Conservation (phyloP, 495 filamentous ascomycete species). For the Hypoxylon lienhwacheense region DNA sequence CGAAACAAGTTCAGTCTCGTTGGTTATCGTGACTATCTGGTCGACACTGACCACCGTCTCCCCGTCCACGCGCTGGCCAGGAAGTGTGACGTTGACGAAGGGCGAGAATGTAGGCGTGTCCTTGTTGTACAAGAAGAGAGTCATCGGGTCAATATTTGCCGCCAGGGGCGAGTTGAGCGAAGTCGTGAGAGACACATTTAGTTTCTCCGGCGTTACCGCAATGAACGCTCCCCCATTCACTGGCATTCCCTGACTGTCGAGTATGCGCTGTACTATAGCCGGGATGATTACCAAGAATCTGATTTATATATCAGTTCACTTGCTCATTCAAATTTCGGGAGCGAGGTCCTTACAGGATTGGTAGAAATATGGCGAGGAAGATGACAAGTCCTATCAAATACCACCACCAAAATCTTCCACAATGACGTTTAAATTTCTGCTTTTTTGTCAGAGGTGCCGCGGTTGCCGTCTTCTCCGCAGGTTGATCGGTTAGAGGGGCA, state of each 20-base stretch:
- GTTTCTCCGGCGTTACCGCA: slow-evolving; percentile 37
- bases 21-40: slow-evolving; percentile 43
- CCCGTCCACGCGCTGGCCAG: slow-evolving; percentile 39
- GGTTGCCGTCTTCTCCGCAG: slow-evolving; percentile 35
- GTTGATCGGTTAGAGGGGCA: slow-evolving; percentile 29
- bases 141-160: slow-evolving; percentile 41
- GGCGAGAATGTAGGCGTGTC: slow-evolving; percentile 38
- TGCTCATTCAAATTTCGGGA: background rate
- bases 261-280: slow-evolving; percentile 48
- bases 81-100: slow-evolving; percentile 43
- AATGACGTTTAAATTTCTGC: slow-evolving; percentile 41
- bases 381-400: slow-evolving; percentile 44
- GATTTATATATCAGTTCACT: slow-evolving; percentile 12
- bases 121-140: slow-evolving; percentile 45
- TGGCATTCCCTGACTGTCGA: slow-evolving; percentile 44
- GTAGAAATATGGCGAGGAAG: slow-evolving; percentile 48
- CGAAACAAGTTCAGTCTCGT: slow-evolving; percentile 44
- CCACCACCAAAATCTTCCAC: slow-evolving; percentile 48
- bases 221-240: slow-evolving; percentile 44
- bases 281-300: slow-evolving; percentile 45
- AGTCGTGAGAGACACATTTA: slow-evolving; percentile 45
- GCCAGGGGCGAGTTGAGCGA: slow-evolving; percentile 43
- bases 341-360: slow-evolving; percentile 44
- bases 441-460: slow-evolving; percentile 33
- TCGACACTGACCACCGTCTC: slow-evolving; percentile 43